These are phyloP conservation scores for Fusarium avenaceum DNA, from an alignment of 2,329 filamentous ascomycete genomes.

Conservation along the genomic window DNA sequence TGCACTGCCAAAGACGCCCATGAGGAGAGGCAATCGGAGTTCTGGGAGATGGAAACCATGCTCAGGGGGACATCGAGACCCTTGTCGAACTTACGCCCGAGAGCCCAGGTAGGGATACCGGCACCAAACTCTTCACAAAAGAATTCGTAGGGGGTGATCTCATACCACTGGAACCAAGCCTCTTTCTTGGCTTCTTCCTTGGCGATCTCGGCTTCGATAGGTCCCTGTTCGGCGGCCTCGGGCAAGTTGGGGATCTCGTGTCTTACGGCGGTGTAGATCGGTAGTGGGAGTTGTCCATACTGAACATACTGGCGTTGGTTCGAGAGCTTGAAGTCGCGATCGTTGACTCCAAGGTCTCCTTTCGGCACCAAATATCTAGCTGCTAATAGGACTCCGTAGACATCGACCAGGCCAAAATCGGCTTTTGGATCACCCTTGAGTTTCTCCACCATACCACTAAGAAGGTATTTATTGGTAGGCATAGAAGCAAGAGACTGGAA, in stretches of 20 bases:
- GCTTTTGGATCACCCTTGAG: conserved; percentile 78
- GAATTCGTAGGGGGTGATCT: conserved; percentile 93
- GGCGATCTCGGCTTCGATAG: conserved; percentile 48
- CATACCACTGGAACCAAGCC: conserved; percentile 98
- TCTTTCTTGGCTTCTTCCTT: conserved; percentile 70
- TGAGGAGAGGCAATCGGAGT: conserved; percentile 82
- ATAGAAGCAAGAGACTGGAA: conserved; percentile 85
- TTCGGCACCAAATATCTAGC: conserved; percentile 86
- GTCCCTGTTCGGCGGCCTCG: conserved; percentile 43
- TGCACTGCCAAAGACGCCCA: conserved; percentile 97
- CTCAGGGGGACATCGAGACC: conserved; percentile 69
- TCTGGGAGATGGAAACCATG: conserved; percentile 83
- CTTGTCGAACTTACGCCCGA: conserved; percentile 84
- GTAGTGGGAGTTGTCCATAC: conserved; percentile 84
- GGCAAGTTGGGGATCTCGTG: conserved; percentile 88
- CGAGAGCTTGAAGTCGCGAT: conserved; percentile 89
- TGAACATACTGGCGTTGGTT: conserved; percentile 84
- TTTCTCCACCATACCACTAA: conserved; percentile 92
- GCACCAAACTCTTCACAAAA: conserved; percentile 93
- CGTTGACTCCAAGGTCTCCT: conserved; percentile 80
- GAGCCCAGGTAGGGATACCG: conserved; percentile 94
- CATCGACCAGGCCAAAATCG: conserved; percentile 90
- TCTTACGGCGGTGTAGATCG: conserved; percentile 94
- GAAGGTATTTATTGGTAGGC: conserved; percentile 91
- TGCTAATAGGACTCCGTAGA: conserved; percentile 89